phyloP scores from a whole-genome alignment of 2,329 filamentous ascomycete genomes.

The Aspergillus sp. region DNA sequence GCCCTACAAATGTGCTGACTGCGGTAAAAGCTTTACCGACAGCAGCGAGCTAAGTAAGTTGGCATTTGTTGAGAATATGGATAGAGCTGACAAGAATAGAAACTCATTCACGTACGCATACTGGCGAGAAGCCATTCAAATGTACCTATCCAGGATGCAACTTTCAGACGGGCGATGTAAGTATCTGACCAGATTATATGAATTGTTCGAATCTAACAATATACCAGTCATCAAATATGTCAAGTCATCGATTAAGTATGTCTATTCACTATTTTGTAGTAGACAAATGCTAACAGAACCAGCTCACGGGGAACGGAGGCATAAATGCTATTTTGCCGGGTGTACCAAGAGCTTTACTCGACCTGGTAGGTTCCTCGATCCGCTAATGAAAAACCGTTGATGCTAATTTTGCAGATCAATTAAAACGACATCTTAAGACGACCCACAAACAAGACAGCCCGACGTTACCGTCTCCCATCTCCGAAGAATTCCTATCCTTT shows the following conservation, averaged over 20 bases:
- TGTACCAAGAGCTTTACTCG: slow-evolving; percentile 42
- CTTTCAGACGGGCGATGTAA: slow-evolving; percentile 41
- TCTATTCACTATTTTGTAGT: not conserved
- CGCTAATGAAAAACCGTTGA: not conserved
- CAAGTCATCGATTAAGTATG: slow-evolving; percentile 40
- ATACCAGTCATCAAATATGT: slow-evolving; percentile 40
- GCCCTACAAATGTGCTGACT: slow-evolving; percentile 37
- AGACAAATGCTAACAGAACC: slow-evolving; percentile 6
- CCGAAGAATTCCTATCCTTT: slow-evolving; percentile 12
- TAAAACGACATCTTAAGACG: slow-evolving; percentile 35
- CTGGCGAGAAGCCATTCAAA: slow-evolving; percentile 40
- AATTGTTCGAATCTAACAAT: too few species aligned
- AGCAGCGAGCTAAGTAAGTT: slow-evolving; percentile 40
- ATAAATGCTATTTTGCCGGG: slow-evolving; percentile 35
- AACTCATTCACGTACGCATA: slow-evolving; percentile 40
- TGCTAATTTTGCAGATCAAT: slow-evolving; percentile 27
- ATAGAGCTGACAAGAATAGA: slow-evolving; percentile 25
- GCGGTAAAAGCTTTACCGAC: slow-evolving; percentile 40
- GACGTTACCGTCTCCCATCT: slow-evolving; percentile 16
- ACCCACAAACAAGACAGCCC: slow-evolving; percentile 29
- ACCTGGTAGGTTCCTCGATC: slow-evolving; percentile 28
- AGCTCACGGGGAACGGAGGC: slow-evolving; percentile 38
- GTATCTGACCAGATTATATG: slow-evolving; percentile 5
- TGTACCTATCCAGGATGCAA: slow-evolving; percentile 39
- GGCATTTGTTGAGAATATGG: too few species aligned